Base-by-base conservation (phyloP, 345 rosid species). In the Hibiscus trionum region DNA sequence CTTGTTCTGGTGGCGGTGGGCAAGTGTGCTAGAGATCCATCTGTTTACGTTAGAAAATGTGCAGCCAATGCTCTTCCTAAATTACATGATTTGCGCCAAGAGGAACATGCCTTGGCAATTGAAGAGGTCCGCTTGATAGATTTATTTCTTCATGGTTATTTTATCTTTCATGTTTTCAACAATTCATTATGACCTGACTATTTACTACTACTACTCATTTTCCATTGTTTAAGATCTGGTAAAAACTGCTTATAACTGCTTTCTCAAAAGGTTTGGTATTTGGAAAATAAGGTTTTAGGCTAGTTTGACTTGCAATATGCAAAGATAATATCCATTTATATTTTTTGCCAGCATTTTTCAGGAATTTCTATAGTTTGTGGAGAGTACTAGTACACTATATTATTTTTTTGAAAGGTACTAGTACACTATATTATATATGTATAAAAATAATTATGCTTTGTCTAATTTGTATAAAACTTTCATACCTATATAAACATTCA, bases 61-160 rank as follows among this genome's bases (percentile, higher is more conserved):
- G 97, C 99, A 63, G 99, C 97, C 35, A 92, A 86, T 90, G 97
- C 97, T 80, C 93, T 95, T 76, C 92, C 97, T 27, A 95, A 92
- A 87, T 78, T 95, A 82, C 82, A 90, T 69, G 97, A 92, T 83
- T 80, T 95, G 86, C 90, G 82, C 31, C 85, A 78, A 5, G 93
- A 87, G 82, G 99, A 95, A 72, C 85, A 89, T 80, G 76, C 86
- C 19, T 77, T 89, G 67, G 75, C 89, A 3, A 83, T 92, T 57
- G 88, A 89, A 81, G 99, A 95, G 99, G 99, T 95, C 62, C 24
- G 37, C 46, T 52, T 27, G 69, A 27, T 81, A 73, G 31, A 17
- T 64, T 29, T 69, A 27, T 49, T 66, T 46, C 27, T 29, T 29
- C 66, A 27, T 11, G 4, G 11, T 69, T 53, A 17, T 4, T 56